Evolutionary conservation across 2,329 filamentous ascomycete species (phyloP).

Genomic region (Fusarium virguliforme): DNA sequence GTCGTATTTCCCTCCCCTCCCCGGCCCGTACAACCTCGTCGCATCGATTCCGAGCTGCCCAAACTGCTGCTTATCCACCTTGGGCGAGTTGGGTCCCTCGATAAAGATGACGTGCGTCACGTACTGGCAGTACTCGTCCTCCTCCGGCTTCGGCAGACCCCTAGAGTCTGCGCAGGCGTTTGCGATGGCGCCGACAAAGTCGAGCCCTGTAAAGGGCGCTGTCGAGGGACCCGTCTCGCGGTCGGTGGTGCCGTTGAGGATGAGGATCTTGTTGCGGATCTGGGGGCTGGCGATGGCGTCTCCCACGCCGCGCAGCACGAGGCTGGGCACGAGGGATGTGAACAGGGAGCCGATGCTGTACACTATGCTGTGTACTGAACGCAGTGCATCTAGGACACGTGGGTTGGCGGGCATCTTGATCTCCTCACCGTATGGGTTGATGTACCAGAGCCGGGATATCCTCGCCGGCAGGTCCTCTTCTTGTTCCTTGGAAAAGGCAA

Average conservation of each 20-base stretch:
- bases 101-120: constrained; percentile 89
- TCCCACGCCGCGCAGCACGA: constrained; percentile 83
- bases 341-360: constrained; percentile 97
- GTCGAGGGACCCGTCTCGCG: constrained; percentile 85
- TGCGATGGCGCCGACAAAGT: constrained; percentile 87
- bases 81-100: constrained; percentile 78
- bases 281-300: constrained; percentile 64
- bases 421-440: constrained; percentile 98
- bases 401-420: constrained; percentile 89
- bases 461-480: constrained; percentile 83
- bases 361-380: constrained; percentile 77
- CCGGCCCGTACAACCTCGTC: constrained; percentile 80
- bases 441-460: constrained; percentile 93
- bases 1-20: constrained; percentile 77
- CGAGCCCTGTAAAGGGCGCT: constrained; percentile 78
- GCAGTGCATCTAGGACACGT: constrained; percentile 80
- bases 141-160: constrained; percentile 59
- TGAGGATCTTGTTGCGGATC: constrained; percentile 81
- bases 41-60: constrained; percentile 80
- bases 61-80: constrained; percentile 78
- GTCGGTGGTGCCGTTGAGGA: constrained; percentile 87
- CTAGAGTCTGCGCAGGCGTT: constrained; percentile 81
- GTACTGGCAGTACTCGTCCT: constrained; percentile 74
- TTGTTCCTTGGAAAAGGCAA: constrained; percentile 83
- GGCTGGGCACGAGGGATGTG: constrained; percentile 87